Evolutionary conservation across 163 green algal species (phyloP).

Genomic region (Scenedesmus sp.): DNA sequence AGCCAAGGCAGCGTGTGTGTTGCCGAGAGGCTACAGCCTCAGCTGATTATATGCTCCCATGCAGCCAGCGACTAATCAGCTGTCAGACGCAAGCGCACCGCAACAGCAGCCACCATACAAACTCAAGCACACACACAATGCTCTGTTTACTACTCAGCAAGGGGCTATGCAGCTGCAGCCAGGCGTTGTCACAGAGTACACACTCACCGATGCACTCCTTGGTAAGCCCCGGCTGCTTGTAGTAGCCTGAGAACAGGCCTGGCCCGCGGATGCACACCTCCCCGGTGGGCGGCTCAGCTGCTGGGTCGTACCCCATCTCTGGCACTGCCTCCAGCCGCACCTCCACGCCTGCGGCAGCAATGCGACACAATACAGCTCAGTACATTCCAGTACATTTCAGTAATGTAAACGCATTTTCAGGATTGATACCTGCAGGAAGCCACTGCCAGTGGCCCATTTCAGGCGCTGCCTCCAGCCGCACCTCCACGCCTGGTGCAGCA

Average conservation of each 20-base stretch:
- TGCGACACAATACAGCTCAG: no score
- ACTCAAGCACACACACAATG: background rate
- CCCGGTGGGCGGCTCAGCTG: slow-evolving; percentile 67
- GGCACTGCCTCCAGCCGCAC: slow-evolving; percentile 88
- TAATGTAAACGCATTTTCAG: no score
- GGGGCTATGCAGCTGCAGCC: background rate
- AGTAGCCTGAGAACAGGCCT: slow-evolving; percentile 93
- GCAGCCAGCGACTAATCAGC: background rate
- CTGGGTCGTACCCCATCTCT: slow-evolving; percentile 93
- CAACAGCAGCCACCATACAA: background rate
- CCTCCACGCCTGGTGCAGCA: slow-evolving; percentile 64
- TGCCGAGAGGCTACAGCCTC: no score
- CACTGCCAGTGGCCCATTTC: slow-evolving; percentile 88
- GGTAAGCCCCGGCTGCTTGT: slow-evolving; percentile 78
- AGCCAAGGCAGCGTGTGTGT: no score
- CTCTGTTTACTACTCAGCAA: no score
- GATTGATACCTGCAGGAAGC: no score
- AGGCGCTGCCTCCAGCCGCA: slow-evolving; percentile 88
- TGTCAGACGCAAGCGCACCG: background rate
- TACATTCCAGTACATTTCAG: no score
- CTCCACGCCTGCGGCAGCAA: slow-evolving; percentile 65
- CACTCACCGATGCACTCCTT: slow-evolving; percentile 40
- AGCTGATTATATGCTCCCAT: background rate
- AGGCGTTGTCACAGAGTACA: background rate
- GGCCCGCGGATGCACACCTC: slow-evolving; percentile 88